A percentile compares a stretch with the other conserved stretches of the same genome.
Evolutionary conservation across 1,139 yeast genomes (phyloP).

Genomic region (Protomyces macrosporus): DNA sequence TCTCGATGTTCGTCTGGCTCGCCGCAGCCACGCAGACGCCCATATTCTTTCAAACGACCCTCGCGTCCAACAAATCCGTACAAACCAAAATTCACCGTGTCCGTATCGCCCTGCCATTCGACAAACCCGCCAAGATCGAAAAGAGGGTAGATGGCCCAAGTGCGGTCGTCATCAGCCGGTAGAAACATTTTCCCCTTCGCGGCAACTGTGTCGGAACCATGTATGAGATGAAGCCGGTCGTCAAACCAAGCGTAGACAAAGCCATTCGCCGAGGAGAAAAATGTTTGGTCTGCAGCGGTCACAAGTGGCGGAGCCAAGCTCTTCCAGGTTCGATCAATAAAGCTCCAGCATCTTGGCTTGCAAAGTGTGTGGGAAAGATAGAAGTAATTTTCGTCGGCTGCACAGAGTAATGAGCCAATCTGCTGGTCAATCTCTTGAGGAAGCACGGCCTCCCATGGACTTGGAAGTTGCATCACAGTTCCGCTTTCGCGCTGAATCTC

Average conservation of each 20-base stretch:
- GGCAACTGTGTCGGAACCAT: not conserved
- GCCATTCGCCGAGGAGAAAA: not conserved
- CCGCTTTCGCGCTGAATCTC: not conserved
- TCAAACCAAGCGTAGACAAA: not conserved
- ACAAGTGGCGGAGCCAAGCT: not conserved
- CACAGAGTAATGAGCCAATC: not conserved
- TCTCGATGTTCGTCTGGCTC: conserved; percentile 18
- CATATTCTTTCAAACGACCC: conserved; percentile 1
- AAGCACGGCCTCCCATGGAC: not conserved
- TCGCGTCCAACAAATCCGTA: not conserved
- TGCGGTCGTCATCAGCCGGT: not conserved
- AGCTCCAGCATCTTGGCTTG: not conserved
- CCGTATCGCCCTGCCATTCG: not conserved
- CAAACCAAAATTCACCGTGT: not conserved
- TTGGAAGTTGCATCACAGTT: not conserved
- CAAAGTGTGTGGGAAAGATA: not conserved
- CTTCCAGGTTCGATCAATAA: not conserved
- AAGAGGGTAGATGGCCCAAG: not conserved
- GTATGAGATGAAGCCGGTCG: not conserved
- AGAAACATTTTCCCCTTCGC: not conserved
- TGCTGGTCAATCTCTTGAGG: not conserved
- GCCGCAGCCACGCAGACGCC: conserved; percentile 9
- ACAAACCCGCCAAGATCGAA: not conserved
- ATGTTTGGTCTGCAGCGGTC: not conserved
- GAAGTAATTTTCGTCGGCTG: not conserved